Conservation (phyloP, 345 rosid genomes). For the Angophora floribunda region DNA sequence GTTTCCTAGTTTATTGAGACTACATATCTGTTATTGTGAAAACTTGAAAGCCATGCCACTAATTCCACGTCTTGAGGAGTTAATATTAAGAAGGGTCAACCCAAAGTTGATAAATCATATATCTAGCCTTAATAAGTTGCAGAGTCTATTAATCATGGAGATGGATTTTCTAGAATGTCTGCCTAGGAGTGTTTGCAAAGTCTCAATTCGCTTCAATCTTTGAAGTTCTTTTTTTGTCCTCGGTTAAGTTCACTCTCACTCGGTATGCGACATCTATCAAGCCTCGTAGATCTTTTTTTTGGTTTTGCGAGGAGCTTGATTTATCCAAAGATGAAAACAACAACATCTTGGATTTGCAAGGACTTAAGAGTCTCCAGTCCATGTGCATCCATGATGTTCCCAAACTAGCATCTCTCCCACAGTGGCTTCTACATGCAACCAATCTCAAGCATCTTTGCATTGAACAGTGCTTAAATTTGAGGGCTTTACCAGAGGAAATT, state of each 20-base stretch:
- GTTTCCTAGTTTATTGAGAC: not conserved
- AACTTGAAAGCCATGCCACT: not conserved
- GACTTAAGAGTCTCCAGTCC: slow-evolving; percentile 3
- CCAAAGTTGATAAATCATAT: slow-evolving; percentile 2
- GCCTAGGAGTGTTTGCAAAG: not conserved
- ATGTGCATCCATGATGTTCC: slow-evolving; percentile 4
- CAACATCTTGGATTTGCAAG: not conserved
- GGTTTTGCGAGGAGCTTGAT: not conserved
- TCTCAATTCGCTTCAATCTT: not conserved
- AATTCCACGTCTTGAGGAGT: not conserved
- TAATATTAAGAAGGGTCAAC: not conserved
- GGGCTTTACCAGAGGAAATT: not conserved
- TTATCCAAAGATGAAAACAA: not conserved
- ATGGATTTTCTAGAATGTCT: not conserved
- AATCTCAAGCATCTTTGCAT: not conserved
- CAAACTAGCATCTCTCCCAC: slow-evolving; percentile 2
- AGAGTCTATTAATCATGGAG: not conserved
- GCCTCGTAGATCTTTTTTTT: not conserved
- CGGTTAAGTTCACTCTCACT: not conserved
- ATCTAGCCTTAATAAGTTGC: slow-evolving; percentile 10
- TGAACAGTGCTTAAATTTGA: slow-evolving; percentile 4
- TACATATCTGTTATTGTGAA: not conserved
- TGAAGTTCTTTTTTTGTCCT: slow-evolving; percentile 3
- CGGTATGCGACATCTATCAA: not conserved
- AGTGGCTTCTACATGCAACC: not conserved